Conservation (phyloP, 345 rosid species). For the Murraya paniculata region DNA sequence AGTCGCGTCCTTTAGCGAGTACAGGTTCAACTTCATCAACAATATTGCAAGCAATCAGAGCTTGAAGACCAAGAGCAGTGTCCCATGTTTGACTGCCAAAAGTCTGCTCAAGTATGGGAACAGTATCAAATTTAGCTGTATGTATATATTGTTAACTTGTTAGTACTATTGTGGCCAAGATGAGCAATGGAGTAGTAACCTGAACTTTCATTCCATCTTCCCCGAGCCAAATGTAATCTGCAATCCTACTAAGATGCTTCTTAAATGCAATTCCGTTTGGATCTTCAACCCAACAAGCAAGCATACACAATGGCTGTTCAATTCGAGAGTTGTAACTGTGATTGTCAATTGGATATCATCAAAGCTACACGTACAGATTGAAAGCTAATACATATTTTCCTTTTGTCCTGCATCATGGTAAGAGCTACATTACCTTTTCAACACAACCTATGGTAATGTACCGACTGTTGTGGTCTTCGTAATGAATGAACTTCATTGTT, state of each 20-base stretch:
- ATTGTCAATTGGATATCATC: background rate
- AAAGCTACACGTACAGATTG: background rate
- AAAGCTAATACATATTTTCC: background rate
- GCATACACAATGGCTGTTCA: conserved; percentile 35
- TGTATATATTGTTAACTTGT: no score
- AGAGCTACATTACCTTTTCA: conserved; percentile 20
- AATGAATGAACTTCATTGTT: conserved; percentile 19
- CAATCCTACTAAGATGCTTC: conserved; percentile 69
- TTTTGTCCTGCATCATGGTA: background rate
- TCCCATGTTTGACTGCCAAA: conserved; percentile 91
- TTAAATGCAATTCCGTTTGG: conserved; percentile 49
- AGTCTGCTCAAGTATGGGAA: conserved; percentile 35
- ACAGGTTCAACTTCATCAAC: conserved; percentile 47
- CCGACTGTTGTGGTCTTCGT: conserved; percentile 33
- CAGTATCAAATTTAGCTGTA: background rate
- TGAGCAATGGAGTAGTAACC: conserved; percentile 25
- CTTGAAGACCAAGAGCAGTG: conserved; percentile 69
- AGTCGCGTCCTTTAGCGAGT: conserved; percentile 67
- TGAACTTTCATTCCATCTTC: conserved; percentile 97
- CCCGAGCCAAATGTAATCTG: conserved; percentile 84
- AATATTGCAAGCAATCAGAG: conserved; percentile 58
- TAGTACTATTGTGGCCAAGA: no score
- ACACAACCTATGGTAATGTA: conserved; percentile 39
- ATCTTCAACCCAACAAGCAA: conserved; percentile 45
- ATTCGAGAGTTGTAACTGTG: conserved; percentile 17